phyloP scores from a whole-genome alignment of 352 stramenopile species.

The Thraustotheca clavata region DNA sequence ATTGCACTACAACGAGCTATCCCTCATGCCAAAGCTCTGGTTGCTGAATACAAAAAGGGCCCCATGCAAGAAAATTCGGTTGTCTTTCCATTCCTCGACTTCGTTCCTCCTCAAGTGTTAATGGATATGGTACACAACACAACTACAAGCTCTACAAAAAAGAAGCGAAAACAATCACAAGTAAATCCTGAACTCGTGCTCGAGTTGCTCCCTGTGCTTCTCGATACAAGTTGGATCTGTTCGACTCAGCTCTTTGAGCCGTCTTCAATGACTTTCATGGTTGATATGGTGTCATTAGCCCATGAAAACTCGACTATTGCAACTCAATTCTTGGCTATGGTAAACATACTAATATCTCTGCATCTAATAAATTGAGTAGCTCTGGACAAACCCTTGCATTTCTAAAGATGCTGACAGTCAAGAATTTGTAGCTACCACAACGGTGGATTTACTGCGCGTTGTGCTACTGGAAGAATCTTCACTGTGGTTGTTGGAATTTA shows the following conservation, averaged over 20 bases:
- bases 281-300: background rate
- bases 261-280: background rate
- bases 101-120: background rate
- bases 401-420: background rate
- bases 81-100: background rate
- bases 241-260: background rate
- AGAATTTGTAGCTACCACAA: background rate
- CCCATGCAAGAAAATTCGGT: background rate
- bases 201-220: background rate
- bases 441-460: background rate
- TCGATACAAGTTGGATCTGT: background rate
- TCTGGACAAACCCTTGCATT: background rate
- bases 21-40: background rate
- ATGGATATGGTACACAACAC: too few species aligned
- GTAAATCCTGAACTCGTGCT: background rate
- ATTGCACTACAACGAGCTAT: background rate
- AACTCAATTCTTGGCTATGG: too few species aligned
- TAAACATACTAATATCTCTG: too few species aligned
- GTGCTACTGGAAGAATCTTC: background rate
- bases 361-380: too few species aligned
- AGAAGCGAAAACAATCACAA: background rate
- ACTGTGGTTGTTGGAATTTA: background rate
- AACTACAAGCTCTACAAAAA: too few species aligned
- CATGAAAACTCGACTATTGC: background rate
- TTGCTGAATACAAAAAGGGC: slow-evolving; percentile 1